A percentile compares a stretch with the other conserved stretches of the same genome.
Conservation (phyloP, 1,284 basidiomycete species). For the Apiotrichum veenhuisii region DNA sequence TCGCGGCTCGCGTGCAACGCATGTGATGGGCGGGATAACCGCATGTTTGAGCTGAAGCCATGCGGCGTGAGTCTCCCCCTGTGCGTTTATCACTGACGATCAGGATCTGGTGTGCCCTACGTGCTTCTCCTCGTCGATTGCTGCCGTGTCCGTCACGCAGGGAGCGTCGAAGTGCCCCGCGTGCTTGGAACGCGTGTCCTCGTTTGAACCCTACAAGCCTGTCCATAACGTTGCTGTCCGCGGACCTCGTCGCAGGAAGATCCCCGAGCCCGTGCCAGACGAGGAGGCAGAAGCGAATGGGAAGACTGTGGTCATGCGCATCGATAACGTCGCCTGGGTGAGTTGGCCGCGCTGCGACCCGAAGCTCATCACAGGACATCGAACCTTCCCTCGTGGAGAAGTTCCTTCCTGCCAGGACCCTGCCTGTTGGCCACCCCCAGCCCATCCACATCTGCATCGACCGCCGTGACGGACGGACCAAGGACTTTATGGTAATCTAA, state of each 20-base stretch:
- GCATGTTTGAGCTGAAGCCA: constrained; percentile 27
- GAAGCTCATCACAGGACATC: constrained; percentile 33
- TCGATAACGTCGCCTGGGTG: constrained; percentile 50
- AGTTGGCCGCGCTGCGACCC: background rate
- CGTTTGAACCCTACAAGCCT: constrained; percentile 20
- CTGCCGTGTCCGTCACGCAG: constrained; percentile 33
- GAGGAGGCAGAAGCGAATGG: background rate
- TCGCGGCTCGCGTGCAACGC: constrained; percentile 15
- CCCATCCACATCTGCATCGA: constrained; percentile 49
- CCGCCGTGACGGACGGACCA: constrained; percentile 43
- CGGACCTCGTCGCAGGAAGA: background rate
- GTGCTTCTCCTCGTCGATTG: constrained; percentile 39
- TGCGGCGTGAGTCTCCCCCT: constrained; percentile 27
- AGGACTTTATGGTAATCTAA: constrained; percentile 45
- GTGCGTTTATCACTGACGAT: background rate
- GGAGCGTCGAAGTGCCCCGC: constrained; percentile 32
- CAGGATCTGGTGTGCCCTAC: constrained; percentile 35
- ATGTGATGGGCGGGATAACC: constrained; percentile 15
- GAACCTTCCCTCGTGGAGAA: constrained; percentile 40
- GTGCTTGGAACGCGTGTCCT: constrained; percentile 25
- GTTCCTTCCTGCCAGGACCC: constrained; percentile 39
- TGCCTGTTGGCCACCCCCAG: constrained; percentile 31
- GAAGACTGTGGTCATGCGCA: constrained; percentile 35
- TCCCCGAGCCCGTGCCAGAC: background rate
- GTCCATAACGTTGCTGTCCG: background rate